Percentiles rank a stretch among this genome's conserved stretches.
Conservation (phyloP, 169 alveolate species). For the Ichthyophthirius multifiliis region DNA sequence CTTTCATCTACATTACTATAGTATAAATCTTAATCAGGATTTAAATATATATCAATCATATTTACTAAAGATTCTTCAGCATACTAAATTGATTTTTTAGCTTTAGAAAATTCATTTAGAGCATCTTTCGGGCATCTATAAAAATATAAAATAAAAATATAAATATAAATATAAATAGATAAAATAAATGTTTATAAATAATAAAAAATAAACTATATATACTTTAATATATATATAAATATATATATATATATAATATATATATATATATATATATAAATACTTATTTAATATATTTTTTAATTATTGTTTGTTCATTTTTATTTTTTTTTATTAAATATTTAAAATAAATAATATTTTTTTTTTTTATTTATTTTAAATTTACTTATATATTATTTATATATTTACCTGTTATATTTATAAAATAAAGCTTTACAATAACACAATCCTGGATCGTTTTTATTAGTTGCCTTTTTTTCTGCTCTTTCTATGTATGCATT, state of each 20-base stretch:
- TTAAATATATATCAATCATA: constrained; percentile 82
- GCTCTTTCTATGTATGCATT: constrained; percentile 75
- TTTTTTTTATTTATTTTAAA: no score
- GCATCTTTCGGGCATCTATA: constrained; percentile 75
- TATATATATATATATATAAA: no score
- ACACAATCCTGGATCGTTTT: constrained; percentile 75
- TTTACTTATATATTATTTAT: no score
- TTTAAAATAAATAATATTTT: no score
- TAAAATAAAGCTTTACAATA: constrained; percentile 38
- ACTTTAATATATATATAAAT: no score
- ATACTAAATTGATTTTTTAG: constrained; percentile 78
- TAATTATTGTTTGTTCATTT: no score
- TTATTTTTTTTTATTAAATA: no score
- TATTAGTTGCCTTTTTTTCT: constrained; percentile 51
- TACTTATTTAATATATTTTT: no score
- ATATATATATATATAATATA: no score
- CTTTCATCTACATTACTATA: constrained; percentile 47
- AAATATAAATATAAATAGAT: not conserved
- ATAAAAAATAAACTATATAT: no score
- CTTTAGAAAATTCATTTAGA: constrained; percentile 75
- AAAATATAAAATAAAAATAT: not conserved
- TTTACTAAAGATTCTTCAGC: constrained; percentile 75
- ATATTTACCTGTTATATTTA: constrained; percentile 17
- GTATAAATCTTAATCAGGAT: constrained; percentile 75
- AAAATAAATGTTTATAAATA: no score